Percentiles rank a stretch among this genome's conserved stretches.
Evolutionary conservation across 225 moss, liverwort and hornwort genomes (phyloP).

Genomic region (Lunularia cruciata): DNA sequence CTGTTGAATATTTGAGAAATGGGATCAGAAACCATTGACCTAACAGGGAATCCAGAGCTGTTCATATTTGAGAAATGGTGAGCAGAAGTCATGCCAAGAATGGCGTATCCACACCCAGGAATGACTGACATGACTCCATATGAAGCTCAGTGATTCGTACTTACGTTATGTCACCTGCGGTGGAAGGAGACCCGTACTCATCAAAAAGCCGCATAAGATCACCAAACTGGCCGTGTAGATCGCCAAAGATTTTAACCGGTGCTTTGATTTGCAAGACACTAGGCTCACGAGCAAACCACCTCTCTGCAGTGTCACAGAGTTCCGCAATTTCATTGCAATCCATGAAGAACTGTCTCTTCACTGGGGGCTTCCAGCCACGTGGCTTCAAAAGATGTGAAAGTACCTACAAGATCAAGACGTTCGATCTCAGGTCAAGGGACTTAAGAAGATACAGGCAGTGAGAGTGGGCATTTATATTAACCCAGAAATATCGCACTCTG

Average conservation of each 20-base stretch:
- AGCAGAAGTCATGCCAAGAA: too few relatives aligned
- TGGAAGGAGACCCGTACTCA: conserved; percentile 90
- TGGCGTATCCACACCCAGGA: too few relatives aligned
- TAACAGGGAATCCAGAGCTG: too few relatives aligned
- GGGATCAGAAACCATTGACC: too few relatives aligned
- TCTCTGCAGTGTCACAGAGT: conserved; percentile 73
- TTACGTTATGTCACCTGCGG: conserved; percentile 85
- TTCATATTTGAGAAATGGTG: too few relatives aligned
- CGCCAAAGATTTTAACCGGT: conserved; percentile 84
- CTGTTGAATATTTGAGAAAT: too few relatives aligned
- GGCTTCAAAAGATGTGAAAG: conserved; percentile 66
- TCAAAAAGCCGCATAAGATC: conserved; percentile 81
- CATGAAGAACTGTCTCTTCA: conserved; percentile 87
- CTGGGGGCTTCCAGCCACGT: conserved; percentile 81
- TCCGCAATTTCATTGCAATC: conserved; percentile 80
- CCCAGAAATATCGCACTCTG: too few relatives aligned
- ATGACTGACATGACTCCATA: too few relatives aligned
- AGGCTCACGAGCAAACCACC: conserved; percentile 67
- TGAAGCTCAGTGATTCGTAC: too few relatives aligned
- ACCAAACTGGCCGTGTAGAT: conserved; percentile 84
- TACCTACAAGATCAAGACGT: conserved; percentile 54
- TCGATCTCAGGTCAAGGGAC: too few relatives aligned
- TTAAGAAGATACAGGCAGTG: too few relatives aligned
- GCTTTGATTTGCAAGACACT: conserved; percentile 83
- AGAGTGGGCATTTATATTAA: too few relatives aligned